These are phyloP conservation scores for Penicillium concentricum DNA, from an alignment of 2,329 filamentous ascomycete genomes.

Conservation along the genomic window DNA sequence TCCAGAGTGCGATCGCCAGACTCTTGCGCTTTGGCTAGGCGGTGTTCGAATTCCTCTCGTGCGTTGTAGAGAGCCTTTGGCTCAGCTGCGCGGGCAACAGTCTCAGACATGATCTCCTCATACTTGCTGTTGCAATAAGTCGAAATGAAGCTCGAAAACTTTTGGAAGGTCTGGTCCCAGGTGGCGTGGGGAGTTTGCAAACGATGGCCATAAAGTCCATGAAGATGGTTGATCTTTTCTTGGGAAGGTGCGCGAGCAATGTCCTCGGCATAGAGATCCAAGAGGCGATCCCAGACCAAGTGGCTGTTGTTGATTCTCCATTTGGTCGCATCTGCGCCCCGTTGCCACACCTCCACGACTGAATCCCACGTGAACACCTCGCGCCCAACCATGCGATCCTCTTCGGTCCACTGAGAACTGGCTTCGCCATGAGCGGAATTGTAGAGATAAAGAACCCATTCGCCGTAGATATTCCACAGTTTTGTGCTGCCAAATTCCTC, in stretches of 20 bases:
- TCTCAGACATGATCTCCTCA: slow-evolving; percentile 59
- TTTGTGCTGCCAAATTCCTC: slow-evolving; percentile 62
- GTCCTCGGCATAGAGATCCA: slow-evolving; percentile 56
- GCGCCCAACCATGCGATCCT: slow-evolving; percentile 57
- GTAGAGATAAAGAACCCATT: slow-evolving; percentile 60
- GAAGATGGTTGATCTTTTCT: slow-evolving; percentile 51
- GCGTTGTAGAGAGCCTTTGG: slow-evolving; percentile 55
- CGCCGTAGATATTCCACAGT: slow-evolving; percentile 62
- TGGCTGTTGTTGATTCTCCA: slow-evolving; percentile 63
- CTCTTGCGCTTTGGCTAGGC: slow-evolving; percentile 52
- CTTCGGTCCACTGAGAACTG: slow-evolving; percentile 49
- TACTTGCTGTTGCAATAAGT: slow-evolving; percentile 54
- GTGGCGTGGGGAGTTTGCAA: slow-evolving; percentile 58
- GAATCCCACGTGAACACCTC: slow-evolving; percentile 60
- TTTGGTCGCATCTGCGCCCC: slow-evolving; percentile 56
- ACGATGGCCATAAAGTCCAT: slow-evolving; percentile 53
- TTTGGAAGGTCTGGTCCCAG: slow-evolving; percentile 60
- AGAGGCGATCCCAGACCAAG: slow-evolving; percentile 61
- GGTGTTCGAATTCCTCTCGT: slow-evolving; percentile 56
- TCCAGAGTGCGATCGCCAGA: slow-evolving; percentile 54
- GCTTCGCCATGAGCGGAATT: slow-evolving; percentile 49
- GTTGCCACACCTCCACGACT: slow-evolving; percentile 56
- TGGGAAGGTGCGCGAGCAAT: slow-evolving; percentile 48
- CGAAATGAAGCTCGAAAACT: slow-evolving; percentile 61
- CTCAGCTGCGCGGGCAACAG: slow-evolving; percentile 50